phyloP scores from a whole-genome alignment of 139 green algal genomes.

The Coelastrella sp. region DNA sequence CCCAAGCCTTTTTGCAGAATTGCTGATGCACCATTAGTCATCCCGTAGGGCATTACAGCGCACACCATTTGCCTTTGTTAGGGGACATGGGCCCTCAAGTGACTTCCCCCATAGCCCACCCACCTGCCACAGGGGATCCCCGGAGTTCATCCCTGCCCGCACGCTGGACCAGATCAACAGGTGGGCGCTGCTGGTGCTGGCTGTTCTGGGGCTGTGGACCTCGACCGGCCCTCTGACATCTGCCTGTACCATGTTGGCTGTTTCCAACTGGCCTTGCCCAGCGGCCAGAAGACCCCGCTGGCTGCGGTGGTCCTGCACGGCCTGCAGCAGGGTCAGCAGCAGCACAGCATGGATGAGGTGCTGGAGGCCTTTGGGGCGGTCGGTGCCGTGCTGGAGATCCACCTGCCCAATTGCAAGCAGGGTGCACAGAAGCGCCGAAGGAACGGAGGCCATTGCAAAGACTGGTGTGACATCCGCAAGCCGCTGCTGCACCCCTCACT shows the following conservation, averaged over 20 bases:
- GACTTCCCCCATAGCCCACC: not conserved
- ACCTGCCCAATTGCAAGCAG: slow-evolving; percentile 22
- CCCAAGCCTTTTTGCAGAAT: not conserved
- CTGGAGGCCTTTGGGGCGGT: not conserved
- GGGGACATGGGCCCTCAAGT: not conserved
- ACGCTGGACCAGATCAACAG: slow-evolving; percentile 10
- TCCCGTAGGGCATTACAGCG: too few relatives aligned
- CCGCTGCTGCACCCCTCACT: not conserved
- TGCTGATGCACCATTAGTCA: not conserved
- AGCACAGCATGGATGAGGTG: slow-evolving; percentile 9
- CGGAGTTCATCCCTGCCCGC: slow-evolving; percentile 3
- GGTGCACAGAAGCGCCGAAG: not conserved
- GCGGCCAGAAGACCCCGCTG: slow-evolving; percentile 8
- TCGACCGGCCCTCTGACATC: slow-evolving; percentile 10
- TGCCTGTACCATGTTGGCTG: slow-evolving; percentile 26
- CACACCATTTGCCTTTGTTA: not conserved
- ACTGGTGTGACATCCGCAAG: not conserved
- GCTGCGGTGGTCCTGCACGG: not conserved
- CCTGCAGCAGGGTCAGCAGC: not conserved
- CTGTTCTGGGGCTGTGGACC: slow-evolving; percentile 21
- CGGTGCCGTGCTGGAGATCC: not conserved
- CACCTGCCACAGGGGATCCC: not conserved
- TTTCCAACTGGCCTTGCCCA: not conserved
- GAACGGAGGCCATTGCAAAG: slow-evolving; percentile 5
- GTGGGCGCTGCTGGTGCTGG: not conserved